These are phyloP conservation scores for Achlya hypogyna DNA, from an alignment of 352 stramenopile genomes.

Conservation along the genomic window DNA sequence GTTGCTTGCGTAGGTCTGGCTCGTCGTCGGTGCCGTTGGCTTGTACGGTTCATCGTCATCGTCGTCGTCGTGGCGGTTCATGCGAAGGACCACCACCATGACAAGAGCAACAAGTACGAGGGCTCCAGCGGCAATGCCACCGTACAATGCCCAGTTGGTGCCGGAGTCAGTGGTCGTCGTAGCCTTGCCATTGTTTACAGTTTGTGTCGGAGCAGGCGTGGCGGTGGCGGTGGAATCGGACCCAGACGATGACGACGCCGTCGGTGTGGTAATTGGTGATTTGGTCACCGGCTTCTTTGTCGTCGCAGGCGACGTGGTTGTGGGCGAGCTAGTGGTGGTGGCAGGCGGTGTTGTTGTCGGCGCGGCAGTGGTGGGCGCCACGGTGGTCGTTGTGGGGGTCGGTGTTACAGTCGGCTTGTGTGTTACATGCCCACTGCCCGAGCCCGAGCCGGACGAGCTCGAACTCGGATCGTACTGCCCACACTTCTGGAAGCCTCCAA, in stretches of 20 bases:
- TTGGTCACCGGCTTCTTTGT: not conserved
- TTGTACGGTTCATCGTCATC: conserved; percentile 17
- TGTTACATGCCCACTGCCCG: not conserved
- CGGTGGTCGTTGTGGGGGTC: not conserved
- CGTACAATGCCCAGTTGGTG: not conserved
- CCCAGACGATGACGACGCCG: no score
- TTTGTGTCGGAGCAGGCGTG: not conserved
- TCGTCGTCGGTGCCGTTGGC: not conserved
- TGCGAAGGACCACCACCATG: not conserved
- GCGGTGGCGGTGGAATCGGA: not conserved
- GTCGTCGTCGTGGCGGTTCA: conserved; percentile 15
- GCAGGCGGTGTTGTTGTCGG: not conserved
- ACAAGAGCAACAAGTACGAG: not conserved
- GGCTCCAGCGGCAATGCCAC: conserved; percentile 7
- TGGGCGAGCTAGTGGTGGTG: no score
- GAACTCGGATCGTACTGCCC: not conserved
- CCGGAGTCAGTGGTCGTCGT: not conserved
- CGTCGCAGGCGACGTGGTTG: not conserved
- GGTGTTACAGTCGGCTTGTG: not conserved
- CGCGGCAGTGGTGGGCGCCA: not conserved
- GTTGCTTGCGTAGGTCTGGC: conserved; percentile 1
- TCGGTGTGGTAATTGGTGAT: no score
- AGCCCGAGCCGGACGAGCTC: not conserved
- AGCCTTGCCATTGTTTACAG: not conserved
- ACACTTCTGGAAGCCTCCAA: conserved; percentile 9